Evolutionary conservation across 495 filamentous ascomycete species (phyloP), one percentile per base, ranked within the genome.

Genomic region (Mycothermus thermophilus): DNA sequence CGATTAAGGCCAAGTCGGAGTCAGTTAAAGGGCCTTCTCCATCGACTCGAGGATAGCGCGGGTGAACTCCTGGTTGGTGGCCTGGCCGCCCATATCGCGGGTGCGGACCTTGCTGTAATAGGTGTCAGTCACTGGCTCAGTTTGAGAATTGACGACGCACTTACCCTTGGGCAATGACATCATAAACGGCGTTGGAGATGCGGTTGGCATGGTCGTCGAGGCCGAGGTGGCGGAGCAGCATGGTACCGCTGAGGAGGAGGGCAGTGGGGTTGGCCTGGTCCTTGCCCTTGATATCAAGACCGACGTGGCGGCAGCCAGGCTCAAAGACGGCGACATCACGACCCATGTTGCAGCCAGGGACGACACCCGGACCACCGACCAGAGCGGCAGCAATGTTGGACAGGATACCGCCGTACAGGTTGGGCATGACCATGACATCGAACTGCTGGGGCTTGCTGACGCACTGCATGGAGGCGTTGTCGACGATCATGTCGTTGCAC

Each of bases 371-470:
- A 27, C 90, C 90, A 57, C 90, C 90, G 50, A 97, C 90, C n/a
- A 97, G 80, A 38, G 90, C 90, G 51, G 90, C 90, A 50, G 85
- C 92, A 48, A 97, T 88, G 72, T 97, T 97, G 61, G 92, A 96
- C 39, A 97, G 68, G 51, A 97, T 97, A 46, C 92, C 92, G 59
- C 90, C 90, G 67, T 97, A 97, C 54, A 97, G 67, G 66, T 97
- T 97, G 38, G 90, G 90, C 90, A 97, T 97, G 56, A 97, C 90
- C 83, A 97, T 83, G 44, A 97, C 90, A 59, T 96, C 92, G 53
- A 96, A 96, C 63, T 97, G 90, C 67, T 97, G 90, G 40, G 90
- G 90, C 35, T 72, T 68, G 34, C 83, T 86, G 37, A 96, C 90
- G 62, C 83, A 87, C 66, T 97, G 92, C 90, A 97, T 96, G 46